phyloP scores from a whole-genome alignment of 129 eudicot genomes.

The Flaveria ramosissima region DNA sequence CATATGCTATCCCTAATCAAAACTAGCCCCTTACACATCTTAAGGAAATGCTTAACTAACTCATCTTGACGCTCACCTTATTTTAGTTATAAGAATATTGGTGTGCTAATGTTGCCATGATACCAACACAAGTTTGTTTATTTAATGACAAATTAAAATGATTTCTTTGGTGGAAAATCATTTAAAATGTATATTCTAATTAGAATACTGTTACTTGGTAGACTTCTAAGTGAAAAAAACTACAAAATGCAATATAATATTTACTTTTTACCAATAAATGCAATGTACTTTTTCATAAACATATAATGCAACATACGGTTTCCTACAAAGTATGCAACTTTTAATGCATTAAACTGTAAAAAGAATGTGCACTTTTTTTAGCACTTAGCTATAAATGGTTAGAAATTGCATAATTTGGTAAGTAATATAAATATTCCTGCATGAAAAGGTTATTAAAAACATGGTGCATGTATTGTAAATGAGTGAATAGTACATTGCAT shows the following conservation, averaged over 20 bases:
- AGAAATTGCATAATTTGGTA: not conserved
- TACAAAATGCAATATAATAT: not conserved
- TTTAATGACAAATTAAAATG: not conserved
- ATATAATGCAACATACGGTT: not conserved
- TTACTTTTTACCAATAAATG: not conserved
- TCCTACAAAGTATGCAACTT: not conserved
- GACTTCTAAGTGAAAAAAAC: not conserved
- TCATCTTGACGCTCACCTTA: not conserved
- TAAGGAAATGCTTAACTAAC: not conserved
- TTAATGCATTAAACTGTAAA: not conserved
- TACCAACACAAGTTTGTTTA: not conserved
- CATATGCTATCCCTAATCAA: too few species aligned
- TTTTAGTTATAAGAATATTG: not conserved
- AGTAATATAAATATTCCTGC: not conserved
- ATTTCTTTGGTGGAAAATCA: not conserved
- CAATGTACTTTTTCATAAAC: not conserved
- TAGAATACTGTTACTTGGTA: not conserved
- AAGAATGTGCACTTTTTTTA: not conserved
- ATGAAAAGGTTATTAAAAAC: not conserved
- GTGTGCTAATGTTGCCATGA: not conserved
- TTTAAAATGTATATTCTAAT: not conserved
- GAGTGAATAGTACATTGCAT: not conserved
- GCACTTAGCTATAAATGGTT: not conserved
- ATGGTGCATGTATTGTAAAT: not conserved
- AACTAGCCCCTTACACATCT: not conserved